phyloP scores from a whole-genome alignment of 2,329 filamentous ascomycete genomes.

The Fusarium hostae region DNA sequence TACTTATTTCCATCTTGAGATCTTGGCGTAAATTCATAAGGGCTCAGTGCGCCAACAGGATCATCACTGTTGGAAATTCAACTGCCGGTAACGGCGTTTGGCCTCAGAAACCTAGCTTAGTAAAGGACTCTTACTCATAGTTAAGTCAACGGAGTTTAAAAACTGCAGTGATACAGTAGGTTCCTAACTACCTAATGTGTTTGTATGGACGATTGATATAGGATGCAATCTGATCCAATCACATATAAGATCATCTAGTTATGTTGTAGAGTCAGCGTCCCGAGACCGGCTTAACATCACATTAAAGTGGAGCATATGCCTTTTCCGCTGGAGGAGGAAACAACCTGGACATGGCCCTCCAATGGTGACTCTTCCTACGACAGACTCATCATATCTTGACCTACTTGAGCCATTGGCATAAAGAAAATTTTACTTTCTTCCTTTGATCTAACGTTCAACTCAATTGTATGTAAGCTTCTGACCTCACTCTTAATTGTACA shows the following conservation, averaged over 20 bases:
- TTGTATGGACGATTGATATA: neutral
- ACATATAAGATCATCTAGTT: neutral
- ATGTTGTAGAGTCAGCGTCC: neutral
- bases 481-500: neutral
- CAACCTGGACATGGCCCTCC: conserved; percentile 13
- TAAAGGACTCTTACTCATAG: neutral
- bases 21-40: neutral
- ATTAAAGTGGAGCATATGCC: conserved; percentile 14
- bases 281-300: conserved; percentile 17
- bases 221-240: neutral
- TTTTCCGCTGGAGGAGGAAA: conserved; percentile 3
- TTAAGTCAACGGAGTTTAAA: neutral
- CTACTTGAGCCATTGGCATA: conserved; percentile 22
- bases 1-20: neutral
- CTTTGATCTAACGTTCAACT: conserved; percentile 10
- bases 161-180: too few relatives aligned
- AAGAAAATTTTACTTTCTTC: conserved; percentile 16
- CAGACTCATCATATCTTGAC: conserved; percentile 21
- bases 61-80: conserved; percentile 38
- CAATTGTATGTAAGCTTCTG: conserved; percentile 3
- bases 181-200: neutral
- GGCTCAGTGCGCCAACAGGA: conserved; percentile 29
- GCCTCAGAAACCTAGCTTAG: neutral
- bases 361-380: conserved; percentile 31
- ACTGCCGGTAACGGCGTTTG: conserved; percentile 10